Conservation (phyloP, 202 grass and related monocot genomes). For the Schoenoplectus triqueter region DNA sequence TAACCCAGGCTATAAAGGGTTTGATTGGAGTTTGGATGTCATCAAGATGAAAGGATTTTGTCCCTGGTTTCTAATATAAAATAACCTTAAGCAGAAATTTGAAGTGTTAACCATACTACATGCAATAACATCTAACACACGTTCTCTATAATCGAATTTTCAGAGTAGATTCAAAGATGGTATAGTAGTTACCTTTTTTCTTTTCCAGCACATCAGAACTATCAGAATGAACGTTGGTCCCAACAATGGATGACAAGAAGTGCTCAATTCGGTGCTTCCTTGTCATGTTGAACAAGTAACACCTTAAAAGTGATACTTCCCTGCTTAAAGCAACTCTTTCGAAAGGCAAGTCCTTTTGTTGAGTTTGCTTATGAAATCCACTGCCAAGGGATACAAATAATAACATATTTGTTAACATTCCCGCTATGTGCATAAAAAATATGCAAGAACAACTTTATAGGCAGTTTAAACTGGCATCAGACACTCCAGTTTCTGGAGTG, state of each 20-base stretch:
- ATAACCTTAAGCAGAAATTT: not conserved
- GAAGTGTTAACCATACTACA: not conserved
- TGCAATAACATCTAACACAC: constrained; percentile 16
- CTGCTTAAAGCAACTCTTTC: constrained; percentile 3
- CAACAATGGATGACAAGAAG: constrained; percentile 40
- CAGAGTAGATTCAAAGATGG: constrained; percentile 19
- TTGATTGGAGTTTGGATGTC: not conserved
- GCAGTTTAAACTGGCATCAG: constrained; percentile 9
- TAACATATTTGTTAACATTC: constrained; percentile 1
- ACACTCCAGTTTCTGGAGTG: not conserved
- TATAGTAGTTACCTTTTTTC: constrained; percentile 24
- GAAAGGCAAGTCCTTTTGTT: constrained; percentile 1
- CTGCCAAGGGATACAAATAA: constrained; percentile 5
- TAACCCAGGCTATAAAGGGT: not conserved
- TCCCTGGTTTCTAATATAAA: not conserved
- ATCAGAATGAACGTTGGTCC: not conserved
- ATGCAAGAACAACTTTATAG: not conserved
- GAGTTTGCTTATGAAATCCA: constrained; percentile 9
- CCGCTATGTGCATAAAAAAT: not conserved
- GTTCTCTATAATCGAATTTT: not conserved
- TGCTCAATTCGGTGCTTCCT: constrained; percentile 57
- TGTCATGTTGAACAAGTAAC: constrained; percentile 51
- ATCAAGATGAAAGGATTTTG: not conserved
- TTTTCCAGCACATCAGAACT: constrained; percentile 23
- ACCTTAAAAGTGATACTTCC: not conserved